Conservation (phyloP, 306 rosid species). For the Crataegus laevigata region DNA sequence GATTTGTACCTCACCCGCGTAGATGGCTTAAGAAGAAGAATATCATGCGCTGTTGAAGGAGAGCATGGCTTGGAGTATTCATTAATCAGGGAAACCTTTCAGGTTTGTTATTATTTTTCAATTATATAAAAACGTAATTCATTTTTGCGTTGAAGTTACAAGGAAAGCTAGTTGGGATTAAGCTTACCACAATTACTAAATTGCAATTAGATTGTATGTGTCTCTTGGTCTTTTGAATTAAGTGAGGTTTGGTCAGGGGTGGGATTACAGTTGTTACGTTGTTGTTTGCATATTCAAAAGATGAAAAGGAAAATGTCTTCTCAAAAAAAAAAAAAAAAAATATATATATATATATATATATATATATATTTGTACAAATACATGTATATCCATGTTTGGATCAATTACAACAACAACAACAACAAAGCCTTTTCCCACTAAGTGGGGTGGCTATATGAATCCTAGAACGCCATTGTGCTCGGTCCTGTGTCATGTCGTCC, state of each 20-base stretch:
- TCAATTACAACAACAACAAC: no score
- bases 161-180: background rate
- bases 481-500: no score
- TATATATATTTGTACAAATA: background rate
- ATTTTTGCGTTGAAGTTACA: background rate
- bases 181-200: background rate
- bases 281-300: background rate
- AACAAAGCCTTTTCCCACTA: no score
- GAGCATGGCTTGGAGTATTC: constrained; percentile 47
- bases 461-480: no score
- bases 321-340: no score
- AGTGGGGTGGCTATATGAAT: no score
- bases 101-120: constrained; percentile 42
- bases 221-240: background rate
- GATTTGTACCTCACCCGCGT: constrained; percentile 81
- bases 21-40: constrained; percentile 89
- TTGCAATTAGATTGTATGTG: background rate
- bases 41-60: constrained; percentile 29
- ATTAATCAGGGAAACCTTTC: constrained; percentile 62
- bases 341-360: no score
- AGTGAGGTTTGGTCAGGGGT: background rate
- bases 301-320: background rate
- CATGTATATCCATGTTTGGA: background rate
- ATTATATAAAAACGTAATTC: background rate
- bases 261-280: background rate